Base-by-base conservation (phyloP, 2,329 filamentous ascomycete species). In the Fusarium sp. region DNA sequence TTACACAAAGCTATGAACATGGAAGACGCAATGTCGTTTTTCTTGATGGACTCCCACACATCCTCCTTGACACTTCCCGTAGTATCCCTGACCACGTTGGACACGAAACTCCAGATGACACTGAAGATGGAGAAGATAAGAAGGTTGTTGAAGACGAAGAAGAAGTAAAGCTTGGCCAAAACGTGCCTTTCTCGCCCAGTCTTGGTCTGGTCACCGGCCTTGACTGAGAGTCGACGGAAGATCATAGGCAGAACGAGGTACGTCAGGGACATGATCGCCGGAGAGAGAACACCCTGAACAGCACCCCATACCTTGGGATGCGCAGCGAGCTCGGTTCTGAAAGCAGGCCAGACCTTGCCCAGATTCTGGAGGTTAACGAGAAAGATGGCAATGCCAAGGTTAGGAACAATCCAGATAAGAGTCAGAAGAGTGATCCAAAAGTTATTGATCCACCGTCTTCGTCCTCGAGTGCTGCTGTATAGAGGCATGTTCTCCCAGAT, bases 81-180 rank as follows among this genome's bases (percentile, higher is more conserved):
- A 14, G 70, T 58, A 50, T 87, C 84, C 7, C 89, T 80, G 51
- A 95, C 84, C 42, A 97, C 90, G 9, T 85, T 85, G 2, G 90
- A 84, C 14, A 95, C 85, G 77, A 95, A 95, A 3, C 86, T 85
- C 90, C 94, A 98, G 22, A 95, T 84, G 4, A 94, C 91, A 50
- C 93, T 94, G 82, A 98, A 98, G 20, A 98, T 86, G 17, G 95
- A 98, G 83, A 98, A 98, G 66, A 98, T 91, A 75, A 99, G 86
- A 63, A 99, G 83, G 80, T 98, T 98, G 88, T 99, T 99, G 87
- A 99, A 95, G 59, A 98, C 90, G 83, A 99, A 99, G 85, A 99
- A 99, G 24, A 93, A 89, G 83, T 97, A 99, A 6, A 99, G 88
- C 82, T 97, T 97, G 72, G 90, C 91, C 67, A 96, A 88, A 59